A percentile compares a stretch with the other conserved stretches of the same genome.
Evolutionary conservation across 75 land plant species (phyloP).

Genomic region (Sequoiadendron giganteum): DNA sequence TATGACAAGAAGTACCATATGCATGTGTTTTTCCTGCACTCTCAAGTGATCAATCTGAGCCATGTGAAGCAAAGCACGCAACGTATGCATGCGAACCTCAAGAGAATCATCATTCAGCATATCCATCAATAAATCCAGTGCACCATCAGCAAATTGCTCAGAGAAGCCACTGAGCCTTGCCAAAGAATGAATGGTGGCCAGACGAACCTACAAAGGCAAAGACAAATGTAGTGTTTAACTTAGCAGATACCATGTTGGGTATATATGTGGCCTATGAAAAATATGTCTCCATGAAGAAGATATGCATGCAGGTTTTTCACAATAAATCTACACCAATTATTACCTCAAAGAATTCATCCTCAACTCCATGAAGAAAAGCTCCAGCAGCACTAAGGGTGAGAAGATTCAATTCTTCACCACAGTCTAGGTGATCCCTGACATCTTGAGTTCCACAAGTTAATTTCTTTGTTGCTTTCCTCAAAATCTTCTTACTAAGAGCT

Average conservation of each 20-base stretch:
- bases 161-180: slow-evolving; percentile 38
- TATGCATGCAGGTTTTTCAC: neutral
- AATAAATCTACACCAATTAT: neutral
- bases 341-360: slow-evolving; percentile 84
- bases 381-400: slow-evolving; percentile 57
- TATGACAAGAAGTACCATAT: slow-evolving; percentile 44
- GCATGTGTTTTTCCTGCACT: slow-evolving; percentile 63
- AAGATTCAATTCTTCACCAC: slow-evolving; percentile 15
- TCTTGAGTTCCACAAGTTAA: slow-evolving; percentile 13
- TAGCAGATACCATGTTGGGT: neutral
- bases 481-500: slow-evolving; percentile 60
- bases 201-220: slow-evolving; percentile 51
- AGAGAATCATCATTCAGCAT: slow-evolving; percentile 72
- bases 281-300: neutral
- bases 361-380: slow-evolving; percentile 75
- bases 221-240: neutral
- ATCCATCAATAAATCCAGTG: slow-evolving; percentile 52
- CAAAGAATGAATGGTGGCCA: slow-evolving; percentile 54
- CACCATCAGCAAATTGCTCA: slow-evolving; percentile 44
- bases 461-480: slow-evolving; percentile 15
- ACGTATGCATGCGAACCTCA: slow-evolving; percentile 53
- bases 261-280: neutral
- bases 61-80: slow-evolving; percentile 53
- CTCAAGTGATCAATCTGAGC: slow-evolving; percentile 32
- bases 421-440: slow-evolving; percentile 13